These are phyloP conservation scores for Peniophora sp. DNA, from an alignment of 1,284 basidiomycete genomes.

Conservation along the genomic window DNA sequence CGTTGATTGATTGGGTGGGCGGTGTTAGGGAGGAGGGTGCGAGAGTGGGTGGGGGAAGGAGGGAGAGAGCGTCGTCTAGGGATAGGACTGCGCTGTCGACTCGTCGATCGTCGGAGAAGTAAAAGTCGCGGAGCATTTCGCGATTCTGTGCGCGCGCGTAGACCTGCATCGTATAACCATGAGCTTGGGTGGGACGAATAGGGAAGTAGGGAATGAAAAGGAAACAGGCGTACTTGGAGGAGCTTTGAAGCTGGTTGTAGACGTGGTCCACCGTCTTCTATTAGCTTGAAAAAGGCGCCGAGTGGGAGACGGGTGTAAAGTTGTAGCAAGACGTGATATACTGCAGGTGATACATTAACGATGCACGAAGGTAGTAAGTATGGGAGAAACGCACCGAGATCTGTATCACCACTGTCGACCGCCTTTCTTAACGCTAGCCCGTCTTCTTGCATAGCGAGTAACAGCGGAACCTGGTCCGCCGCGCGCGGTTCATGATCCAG, in stretches of 20 bases:
- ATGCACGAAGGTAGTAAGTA: background rate
- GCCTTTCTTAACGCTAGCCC: slow-evolving; percentile 84
- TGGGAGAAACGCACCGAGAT: slow-evolving; percentile 59
- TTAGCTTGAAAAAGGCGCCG: slow-evolving; percentile 90
- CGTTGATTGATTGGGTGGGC: too few species aligned
- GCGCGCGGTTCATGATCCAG: slow-evolving; percentile 86
- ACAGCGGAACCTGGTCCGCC: slow-evolving; percentile 88
- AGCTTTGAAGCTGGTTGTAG: slow-evolving; percentile 70
- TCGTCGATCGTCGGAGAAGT: slow-evolving; percentile 95
- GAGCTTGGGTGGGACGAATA: too few species aligned
- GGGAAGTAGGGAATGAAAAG: too few species aligned
- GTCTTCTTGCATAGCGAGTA: slow-evolving; percentile 94
- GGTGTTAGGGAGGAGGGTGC: slow-evolving; percentile 13
- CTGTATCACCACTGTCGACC: slow-evolving; percentile 91
- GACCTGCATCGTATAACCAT: slow-evolving; percentile 26
- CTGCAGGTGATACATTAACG: slow-evolving; percentile 28
- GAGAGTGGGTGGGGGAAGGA: slow-evolving; percentile 32
- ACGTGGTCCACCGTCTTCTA: slow-evolving; percentile 80
- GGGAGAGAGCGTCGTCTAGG: slow-evolving; percentile 65
- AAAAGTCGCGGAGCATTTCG: slow-evolving; percentile 92
- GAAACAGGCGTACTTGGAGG: slow-evolving; percentile 39
- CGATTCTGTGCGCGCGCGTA: slow-evolving; percentile 87
- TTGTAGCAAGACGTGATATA: slow-evolving; percentile 86
- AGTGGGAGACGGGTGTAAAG: slow-evolving; percentile 78
- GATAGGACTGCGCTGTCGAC: slow-evolving; percentile 86